Evolutionary conservation across 345 rosid genomes (phyloP), one percentile per base, ranked within the genome.

Genomic region (Eucalyptus erythrocorys): DNA sequence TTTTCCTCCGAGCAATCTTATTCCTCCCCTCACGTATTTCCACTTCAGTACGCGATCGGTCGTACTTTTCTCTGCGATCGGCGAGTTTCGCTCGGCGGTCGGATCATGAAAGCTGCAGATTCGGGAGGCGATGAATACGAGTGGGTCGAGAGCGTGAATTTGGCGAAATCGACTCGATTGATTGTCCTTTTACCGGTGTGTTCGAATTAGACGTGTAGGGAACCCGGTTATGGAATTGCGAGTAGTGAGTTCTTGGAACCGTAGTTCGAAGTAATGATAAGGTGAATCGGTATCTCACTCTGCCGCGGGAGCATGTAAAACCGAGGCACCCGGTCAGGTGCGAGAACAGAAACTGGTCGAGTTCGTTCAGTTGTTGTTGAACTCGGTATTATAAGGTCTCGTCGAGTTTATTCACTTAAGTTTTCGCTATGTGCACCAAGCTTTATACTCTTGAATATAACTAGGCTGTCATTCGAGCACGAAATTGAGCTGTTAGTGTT

Each of bases 321-420:
- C 57, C 12, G 81, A 71, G 81, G 81, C 45, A 19, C 45, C 81
- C 19, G 81, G 1, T 71, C 81, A 76, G 82, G 27, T 21, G 47
- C 27, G 10, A 37, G 82, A 21, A 40, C 82, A 37, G 82, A 76
- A 76, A 37, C 47, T 76, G 82, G 1, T 40, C 30, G 82, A 76
- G 8, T 40, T 76, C 42, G 47, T 43, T 76, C 82, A 2, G 82
- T 40, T 76, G 82, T 76, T 21, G 47, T 76, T 40, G 30, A 76
- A 37, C 27, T 40, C 27, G 4, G 82, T 40, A 40, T 40, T 0
- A 40, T 0, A 5, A 17, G 82, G 15, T 76, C 27, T 40, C 1
- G 82, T 37, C 47, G 15, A 51, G 47, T 40, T 76, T 76, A 6
- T 19, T 76, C 82, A 0, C 82, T 76, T 76, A 2, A 21, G 47